phyloP scores from a whole-genome alignment of 2,329 filamentous ascomycete species.

The Xylaria sp. region DNA sequence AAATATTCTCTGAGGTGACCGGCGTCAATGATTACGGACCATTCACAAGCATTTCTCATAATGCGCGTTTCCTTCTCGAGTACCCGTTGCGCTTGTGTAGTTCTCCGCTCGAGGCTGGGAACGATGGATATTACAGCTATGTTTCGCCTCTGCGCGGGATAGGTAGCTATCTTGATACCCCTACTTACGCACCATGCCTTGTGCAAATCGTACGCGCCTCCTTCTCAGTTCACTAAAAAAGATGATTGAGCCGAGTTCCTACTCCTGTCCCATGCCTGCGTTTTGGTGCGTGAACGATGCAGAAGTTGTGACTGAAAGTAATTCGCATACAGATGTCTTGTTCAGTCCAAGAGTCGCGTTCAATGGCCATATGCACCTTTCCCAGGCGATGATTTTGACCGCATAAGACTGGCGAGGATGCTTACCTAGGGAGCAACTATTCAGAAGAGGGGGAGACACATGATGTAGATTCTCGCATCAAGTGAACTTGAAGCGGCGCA shows the following conservation, averaged over 20 bases:
- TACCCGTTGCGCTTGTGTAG: conserved; percentile 5
- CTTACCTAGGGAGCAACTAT: too few relatives aligned
- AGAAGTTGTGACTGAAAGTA: too few relatives aligned
- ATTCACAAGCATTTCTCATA: conserved; percentile 41
- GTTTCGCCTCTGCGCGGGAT: not conserved
- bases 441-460: not conserved
- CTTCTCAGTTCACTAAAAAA: not conserved
- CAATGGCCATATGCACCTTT: too few relatives aligned
- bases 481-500: not conserved
- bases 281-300: not conserved
- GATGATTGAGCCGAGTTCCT: not conserved
- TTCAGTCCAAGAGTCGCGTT: too few relatives aligned
- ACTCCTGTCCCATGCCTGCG: not conserved
- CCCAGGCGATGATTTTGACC: too few relatives aligned
- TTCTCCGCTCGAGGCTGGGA: not conserved
- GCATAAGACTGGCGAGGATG: too few relatives aligned
- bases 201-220: not conserved
- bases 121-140: conserved; percentile 3
- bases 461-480: not conserved
- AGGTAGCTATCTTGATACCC: conserved; percentile 5
- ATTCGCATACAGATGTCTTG: too few relatives aligned
- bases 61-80: conserved; percentile 2
- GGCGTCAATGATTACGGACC: conserved; percentile 60
- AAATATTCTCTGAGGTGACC: conserved; percentile 42
- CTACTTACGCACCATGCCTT: not conserved